Base-by-base conservation (phyloP, 1,284 basidiomycete genomes). In the Leccinum angustisporum region DNA sequence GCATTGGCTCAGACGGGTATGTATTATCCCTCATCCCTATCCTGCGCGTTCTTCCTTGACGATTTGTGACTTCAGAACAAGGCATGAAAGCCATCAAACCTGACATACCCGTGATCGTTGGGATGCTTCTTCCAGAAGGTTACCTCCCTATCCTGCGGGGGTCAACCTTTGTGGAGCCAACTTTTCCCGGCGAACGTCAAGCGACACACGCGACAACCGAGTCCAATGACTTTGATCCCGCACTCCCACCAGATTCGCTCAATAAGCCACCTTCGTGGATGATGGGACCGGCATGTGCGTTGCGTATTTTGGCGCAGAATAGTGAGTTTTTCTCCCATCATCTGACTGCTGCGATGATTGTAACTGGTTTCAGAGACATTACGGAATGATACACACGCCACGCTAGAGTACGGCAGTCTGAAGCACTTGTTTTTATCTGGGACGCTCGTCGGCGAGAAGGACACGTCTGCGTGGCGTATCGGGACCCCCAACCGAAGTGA, bases 71-170 rank as follows among this genome's bases (percentile, higher is more conserved):
- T 58, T 27, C 5, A 70, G 72, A 71, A 1, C 56, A 60, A 6
- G 72, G 72, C 2, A 56, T 58, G 10, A n/a, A 2, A 1, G 21
- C 53, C 3, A 71, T 73, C 48, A 3, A 10, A 1, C 33, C 48
- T 5, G 43, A 16, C 13, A 51, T 73, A 25, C 4, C 16, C 3
- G 21, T 63, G 13, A 67, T 70, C 0, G 31, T 73, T 5, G 43
- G 54, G 30, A 69, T 70, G 62, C 68, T 70, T 46, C 61, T 73
- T 5, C 65, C 65, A 0, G 31, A 55, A 0, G 52, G 46, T 14
- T 69, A 66, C 25, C 21, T 38, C 18, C 53, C 18, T 18, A 21
- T 34, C 8, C 53, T 8, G 4, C 52, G 16, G 3, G 30, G 8
- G 14, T n/a, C 27, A 53, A n/a, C 30, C 10, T 3, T 3, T 16